Evolutionary conservation across 2,329 filamentous ascomycete genomes (phyloP).

Genomic region (Talaromyces sp.): DNA sequence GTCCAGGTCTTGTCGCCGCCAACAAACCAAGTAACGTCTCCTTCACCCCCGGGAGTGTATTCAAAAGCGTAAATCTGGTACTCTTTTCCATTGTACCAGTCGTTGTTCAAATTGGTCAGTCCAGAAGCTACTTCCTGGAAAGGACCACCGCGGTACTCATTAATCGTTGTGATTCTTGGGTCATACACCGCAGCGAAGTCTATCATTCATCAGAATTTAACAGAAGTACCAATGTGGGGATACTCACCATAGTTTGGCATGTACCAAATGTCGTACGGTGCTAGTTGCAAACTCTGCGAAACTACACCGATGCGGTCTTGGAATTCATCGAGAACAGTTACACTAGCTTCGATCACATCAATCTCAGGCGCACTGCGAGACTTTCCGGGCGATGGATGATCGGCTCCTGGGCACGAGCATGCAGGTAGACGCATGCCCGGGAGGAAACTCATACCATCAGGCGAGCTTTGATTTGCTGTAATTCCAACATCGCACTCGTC

Average conservation of each 20-base stretch:
- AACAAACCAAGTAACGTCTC: conserved; percentile 65
- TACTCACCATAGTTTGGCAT: conserved; percentile 54
- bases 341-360: conserved; percentile 67
- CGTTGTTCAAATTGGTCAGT: conserved; percentile 58
- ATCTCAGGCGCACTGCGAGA: conserved; percentile 68
- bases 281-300: conserved; percentile 64
- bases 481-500: conserved; percentile 66
- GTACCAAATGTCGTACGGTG: conserved; percentile 68
- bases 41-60: conserved; percentile 56
- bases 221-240: not conserved
- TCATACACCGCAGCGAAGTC: conserved; percentile 65
- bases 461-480: conserved; percentile 65
- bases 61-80: conserved; percentile 63
- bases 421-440: conserved; percentile 67
- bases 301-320: conserved; percentile 54
- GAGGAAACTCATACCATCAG: conserved; percentile 61
- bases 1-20: conserved; percentile 63
- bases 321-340: conserved; percentile 47
- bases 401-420: conserved; percentile 60
- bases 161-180: conserved; percentile 52
- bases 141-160: conserved; percentile 56
- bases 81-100: conserved; percentile 62
- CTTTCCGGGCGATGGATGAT: conserved; percentile 62
- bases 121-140: conserved; percentile 62
- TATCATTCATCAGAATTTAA: conserved; percentile 15